Conservation (phyloP, 495 filamentous ascomycete species). For the Xylaria nigripes region DNA sequence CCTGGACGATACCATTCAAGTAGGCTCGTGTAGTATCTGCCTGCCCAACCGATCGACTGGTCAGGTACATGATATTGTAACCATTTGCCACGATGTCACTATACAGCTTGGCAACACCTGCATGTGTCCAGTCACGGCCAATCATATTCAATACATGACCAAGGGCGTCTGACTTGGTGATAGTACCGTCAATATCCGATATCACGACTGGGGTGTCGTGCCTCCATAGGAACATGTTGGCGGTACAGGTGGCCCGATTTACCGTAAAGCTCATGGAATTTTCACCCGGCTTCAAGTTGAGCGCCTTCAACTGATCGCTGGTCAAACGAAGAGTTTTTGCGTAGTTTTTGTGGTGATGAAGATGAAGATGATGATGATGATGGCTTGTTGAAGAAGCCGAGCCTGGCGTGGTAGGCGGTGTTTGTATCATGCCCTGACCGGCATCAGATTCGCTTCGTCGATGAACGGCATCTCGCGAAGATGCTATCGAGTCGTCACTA, state of each 20-base stretch:
- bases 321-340: constrained; percentile 96
- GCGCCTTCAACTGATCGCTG: constrained; percentile 84
- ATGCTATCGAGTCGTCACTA: constrained; percentile 52
- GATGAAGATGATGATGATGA: too few relatives aligned
- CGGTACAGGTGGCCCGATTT: constrained; percentile 83
- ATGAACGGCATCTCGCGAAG: constrained; percentile 28
- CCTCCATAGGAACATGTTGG: constrained; percentile 88
- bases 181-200: constrained; percentile 97
- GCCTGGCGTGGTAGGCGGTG: constrained; percentile 71
- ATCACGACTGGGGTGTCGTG: constrained; percentile 89
- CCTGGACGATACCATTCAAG: constrained; percentile 81
- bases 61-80: constrained; percentile 98
- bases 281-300: constrained; percentile 72
- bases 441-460: constrained; percentile 59
- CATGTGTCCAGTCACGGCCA: constrained; percentile 95
- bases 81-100: constrained; percentile 92
- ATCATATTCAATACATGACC: constrained; percentile 98
- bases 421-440: constrained; percentile 56
- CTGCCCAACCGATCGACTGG: constrained; percentile 86
- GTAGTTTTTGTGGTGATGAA: constrained; percentile 78
- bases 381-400: constrained; percentile 49
- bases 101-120: constrained; percentile 93
- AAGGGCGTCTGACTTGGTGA: constrained; percentile 95
- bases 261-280: constrained; percentile 96
- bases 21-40: constrained; percentile 88